Conservation (phyloP, 23 red algal genomes). For the Rhodosorus marinus region DNA sequence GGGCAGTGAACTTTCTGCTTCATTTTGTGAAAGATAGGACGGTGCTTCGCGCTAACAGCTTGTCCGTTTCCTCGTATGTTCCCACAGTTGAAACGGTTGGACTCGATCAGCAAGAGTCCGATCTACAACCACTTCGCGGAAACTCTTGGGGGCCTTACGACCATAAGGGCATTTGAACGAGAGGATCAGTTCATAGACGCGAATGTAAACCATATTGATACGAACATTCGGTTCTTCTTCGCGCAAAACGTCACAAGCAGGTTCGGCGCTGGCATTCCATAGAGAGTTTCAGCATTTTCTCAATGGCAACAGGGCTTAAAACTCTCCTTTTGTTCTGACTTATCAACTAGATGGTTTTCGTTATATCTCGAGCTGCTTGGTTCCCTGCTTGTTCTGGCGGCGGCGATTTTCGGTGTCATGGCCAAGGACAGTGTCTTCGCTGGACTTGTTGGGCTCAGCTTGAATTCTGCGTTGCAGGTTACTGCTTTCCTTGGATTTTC, state of each 20-base stretch:
- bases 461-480: conserved; percentile 74
- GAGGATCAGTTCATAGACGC: conserved; percentile 8
- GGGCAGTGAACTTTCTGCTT: too few relatives aligned
- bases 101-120: conserved; percentile 75
- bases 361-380: conserved; percentile 62
- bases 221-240: conserved; percentile 3
- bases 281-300: too few relatives aligned
- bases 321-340: conserved; percentile 47
- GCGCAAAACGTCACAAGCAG: too few relatives aligned
- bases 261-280: too few relatives aligned
- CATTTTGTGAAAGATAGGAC: too few relatives aligned
- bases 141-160: conserved; percentile 75
- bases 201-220: neutral
- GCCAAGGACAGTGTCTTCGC: conserved; percentile 8
- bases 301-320: conserved; percentile 35
- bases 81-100: conserved; percentile 73
- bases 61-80: too few relatives aligned
- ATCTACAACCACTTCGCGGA: conserved; percentile 94
- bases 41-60: conserved; percentile 2
- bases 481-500: conserved; percentile 63
- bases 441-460: conserved; percentile 37
- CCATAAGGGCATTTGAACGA: conserved; percentile 64
- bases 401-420: conserved; percentile 57
- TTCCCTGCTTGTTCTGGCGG: conserved; percentile 47
- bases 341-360: conserved; percentile 59